These are phyloP conservation scores for Pythium biforme DNA, from an alignment of 352 stramenopile species.

Conservation along the genomic window DNA sequence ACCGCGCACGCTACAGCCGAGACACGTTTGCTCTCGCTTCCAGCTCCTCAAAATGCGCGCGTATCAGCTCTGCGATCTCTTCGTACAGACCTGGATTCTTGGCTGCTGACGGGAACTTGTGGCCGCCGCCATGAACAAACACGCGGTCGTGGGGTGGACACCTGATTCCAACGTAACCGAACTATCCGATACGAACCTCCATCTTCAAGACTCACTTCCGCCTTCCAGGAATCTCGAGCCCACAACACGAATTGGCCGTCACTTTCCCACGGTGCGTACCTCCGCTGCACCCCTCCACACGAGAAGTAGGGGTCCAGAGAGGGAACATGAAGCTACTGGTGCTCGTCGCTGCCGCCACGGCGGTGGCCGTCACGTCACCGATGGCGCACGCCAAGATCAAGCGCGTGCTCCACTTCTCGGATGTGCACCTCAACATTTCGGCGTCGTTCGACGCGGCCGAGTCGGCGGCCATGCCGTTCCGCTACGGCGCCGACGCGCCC, in stretches of 20 bases:
- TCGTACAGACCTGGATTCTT: slow-evolving; percentile 30
- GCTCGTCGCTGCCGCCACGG: background rate
- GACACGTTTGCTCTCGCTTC: background rate
- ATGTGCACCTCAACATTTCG: slow-evolving; percentile 85
- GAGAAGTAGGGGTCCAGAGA: background rate
- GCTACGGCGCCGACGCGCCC: slow-evolving; percentile 53
- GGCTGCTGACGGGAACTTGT: slow-evolving; percentile 30
- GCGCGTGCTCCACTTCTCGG: slow-evolving; percentile 78
- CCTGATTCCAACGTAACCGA: background rate
- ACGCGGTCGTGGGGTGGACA: slow-evolving; percentile 11
- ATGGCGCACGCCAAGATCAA: slow-evolving; percentile 25
- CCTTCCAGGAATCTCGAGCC: slow-evolving; percentile 6
- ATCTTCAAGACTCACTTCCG: slow-evolving; percentile 14
- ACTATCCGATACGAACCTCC: slow-evolving; percentile 2
- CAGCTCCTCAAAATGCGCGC: slow-evolving; percentile 15
- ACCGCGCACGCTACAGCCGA: slow-evolving; percentile 1
- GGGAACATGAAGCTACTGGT: slow-evolving; percentile 15
- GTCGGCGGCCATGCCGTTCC: slow-evolving; percentile 41
- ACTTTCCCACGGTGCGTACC: background rate
- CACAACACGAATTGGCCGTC: background rate
- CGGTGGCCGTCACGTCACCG: background rate
- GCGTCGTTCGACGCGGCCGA: slow-evolving; percentile 36
- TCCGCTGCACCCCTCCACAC: background rate
- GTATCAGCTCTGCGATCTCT: slow-evolving; percentile 27
- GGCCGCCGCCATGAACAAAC: slow-evolving; percentile 29